These are phyloP conservation scores for Lineolata rhizophorae DNA, from an alignment of 495 filamentous ascomycete species.

Conservation along the genomic window DNA sequence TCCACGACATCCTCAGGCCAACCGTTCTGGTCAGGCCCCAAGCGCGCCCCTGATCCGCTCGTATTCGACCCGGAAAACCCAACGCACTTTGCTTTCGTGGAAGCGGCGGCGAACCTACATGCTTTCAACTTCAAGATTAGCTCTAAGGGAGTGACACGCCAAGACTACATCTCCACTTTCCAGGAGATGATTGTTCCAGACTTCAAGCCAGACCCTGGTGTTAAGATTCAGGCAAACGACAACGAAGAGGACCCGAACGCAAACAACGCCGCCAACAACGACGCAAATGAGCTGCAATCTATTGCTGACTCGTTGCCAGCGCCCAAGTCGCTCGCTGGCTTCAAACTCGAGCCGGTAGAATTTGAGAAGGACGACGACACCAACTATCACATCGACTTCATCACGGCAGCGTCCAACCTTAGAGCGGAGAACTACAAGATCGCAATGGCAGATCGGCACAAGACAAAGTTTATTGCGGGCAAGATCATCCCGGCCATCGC, in stretches of 20 bases:
- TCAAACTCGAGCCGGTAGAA: conserved; percentile 76
- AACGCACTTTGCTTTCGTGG: conserved; percentile 68
- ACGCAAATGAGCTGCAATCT: conserved; percentile 45
- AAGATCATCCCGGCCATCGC: conserved; percentile 99
- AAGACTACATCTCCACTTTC: conserved; percentile 52
- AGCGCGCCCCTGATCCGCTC: conserved; percentile 82
- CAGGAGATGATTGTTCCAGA: conserved; percentile 93
- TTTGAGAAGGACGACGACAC: conserved; percentile 99
- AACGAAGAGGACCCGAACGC: conserved; percentile 90
- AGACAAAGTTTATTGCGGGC: conserved; percentile 98
- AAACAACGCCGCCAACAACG: conserved; percentile 24
- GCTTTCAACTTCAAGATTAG: conserved; percentile 97
- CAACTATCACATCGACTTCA: conserved; percentile 98
- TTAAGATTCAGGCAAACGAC: conserved; percentile 94
- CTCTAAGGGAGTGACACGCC: conserved; percentile 40
- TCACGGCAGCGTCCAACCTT: conserved; percentile 88
- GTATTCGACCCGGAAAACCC: conserved; percentile 69
- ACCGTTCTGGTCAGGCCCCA: conserved; percentile 95
- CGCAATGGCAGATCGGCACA: conserved; percentile 71
- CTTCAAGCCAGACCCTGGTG: conserved; percentile 72
- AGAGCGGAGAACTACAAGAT: conserved; percentile 97
- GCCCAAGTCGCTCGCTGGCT: conserved; percentile 59
- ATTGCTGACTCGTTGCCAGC: conserved; percentile 47
- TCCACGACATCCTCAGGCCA: conserved; percentile 69
- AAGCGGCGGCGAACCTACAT: conserved; percentile 78